Evolutionary conservation across 495 filamentous ascomycete genomes (phyloP), one percentile per base, ranked within the genome.

Genomic region (Cercophora newfieldiana): DNA sequence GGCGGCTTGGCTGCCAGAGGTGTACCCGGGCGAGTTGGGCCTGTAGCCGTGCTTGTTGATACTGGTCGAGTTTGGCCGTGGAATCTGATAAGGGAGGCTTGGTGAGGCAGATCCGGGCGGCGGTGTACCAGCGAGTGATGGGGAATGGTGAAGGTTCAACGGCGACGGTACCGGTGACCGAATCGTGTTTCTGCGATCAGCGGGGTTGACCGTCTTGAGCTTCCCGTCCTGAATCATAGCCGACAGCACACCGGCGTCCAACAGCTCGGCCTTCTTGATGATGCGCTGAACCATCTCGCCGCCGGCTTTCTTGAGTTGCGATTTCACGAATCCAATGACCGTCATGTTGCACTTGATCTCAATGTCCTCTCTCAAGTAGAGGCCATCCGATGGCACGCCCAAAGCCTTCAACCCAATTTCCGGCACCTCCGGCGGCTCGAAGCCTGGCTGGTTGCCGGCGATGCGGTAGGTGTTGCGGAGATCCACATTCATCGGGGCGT

Each of bases 361-460:
- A 47, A 91, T 86, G 59, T 92, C 90, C 73, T 93, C 90, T 18
- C 86, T 80, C n/a, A 92, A 73, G 74, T 91, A 93, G 5, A 94
- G 79, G 0, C 91, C 91, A 47, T 87, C 84, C 16, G 78, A 78
- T 0, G 90, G 90, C 3, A 71, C 74, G 57, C 81, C 81, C 2
- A 85, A 72, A 55, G 70, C 72, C n/a, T 76, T 75, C 10, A 81
- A 64, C 24, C 87, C 86, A 25, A 89, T 79, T 71, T 92, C 89
- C 4, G 79, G 75, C 1, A 79, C 70, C 66, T 88, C 82, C 44
- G 81, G 83, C 18, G 82, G 75, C 69, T 92, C 89, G 53, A 79
- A 68, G 33, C 88, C 88, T 0, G 85, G 84, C 58, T 89, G 78
- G 67, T 86, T 86, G 3, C 90, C 90, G 8, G 80, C 85, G 48